Conservation (phyloP, 257 asterid species). For the Asclepias syriaca region DNA sequence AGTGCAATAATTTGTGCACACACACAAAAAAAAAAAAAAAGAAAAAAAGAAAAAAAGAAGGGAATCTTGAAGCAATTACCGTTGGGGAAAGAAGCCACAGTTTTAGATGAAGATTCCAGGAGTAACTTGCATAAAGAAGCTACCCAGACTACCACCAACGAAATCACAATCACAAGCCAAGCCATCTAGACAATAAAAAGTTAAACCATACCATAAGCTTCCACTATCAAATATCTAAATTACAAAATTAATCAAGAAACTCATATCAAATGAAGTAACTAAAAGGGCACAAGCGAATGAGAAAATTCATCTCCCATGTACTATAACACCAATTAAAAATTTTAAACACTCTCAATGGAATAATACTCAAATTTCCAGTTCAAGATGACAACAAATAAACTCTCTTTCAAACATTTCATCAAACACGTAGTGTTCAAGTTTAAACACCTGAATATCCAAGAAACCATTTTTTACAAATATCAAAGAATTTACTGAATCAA, state of each 20-base stretch:
- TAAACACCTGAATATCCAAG: not conserved
- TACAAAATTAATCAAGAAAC: not conserved
- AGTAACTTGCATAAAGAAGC: conserved; percentile 8
- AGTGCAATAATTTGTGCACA: not conserved
- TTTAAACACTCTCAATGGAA: not conserved
- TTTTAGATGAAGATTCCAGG: not conserved
- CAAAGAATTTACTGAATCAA: not conserved
- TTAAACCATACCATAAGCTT: not conserved
- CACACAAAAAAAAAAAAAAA: not conserved
- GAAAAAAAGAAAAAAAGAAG: not conserved
- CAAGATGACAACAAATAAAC: not conserved
- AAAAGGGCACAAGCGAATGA: not conserved
- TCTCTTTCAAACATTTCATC: not conserved
- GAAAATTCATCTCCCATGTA: not conserved
- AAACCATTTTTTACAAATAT: not conserved
- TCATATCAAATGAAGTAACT: not conserved
- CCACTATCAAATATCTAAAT: not conserved
- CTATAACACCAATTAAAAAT: not conserved
- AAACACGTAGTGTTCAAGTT: not conserved
- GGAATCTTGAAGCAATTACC: conserved; percentile 1
- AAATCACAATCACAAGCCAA: conserved; percentile 1
- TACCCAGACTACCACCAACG: conserved; percentile 3
- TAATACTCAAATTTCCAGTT: not conserved
- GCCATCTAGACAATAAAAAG: conserved; percentile 4
- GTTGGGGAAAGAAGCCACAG: not conserved